These are phyloP conservation scores for Fusarium armeniacum DNA, from an alignment of 2,329 filamentous ascomycete species.

Conservation along the genomic window DNA sequence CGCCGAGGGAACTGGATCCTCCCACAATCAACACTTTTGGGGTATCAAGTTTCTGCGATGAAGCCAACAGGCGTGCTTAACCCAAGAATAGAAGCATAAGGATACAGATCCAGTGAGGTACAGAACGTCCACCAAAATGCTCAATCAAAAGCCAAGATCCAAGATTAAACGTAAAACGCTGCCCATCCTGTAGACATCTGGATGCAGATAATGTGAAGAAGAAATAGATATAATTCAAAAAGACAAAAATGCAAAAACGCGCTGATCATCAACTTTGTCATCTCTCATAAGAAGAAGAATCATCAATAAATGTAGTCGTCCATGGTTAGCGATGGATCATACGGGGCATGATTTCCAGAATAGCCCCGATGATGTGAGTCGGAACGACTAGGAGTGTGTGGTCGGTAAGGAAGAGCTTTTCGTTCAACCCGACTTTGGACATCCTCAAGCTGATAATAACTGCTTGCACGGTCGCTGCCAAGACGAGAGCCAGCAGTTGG, in stretches of 20 bases:
- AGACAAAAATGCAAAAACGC: slow-evolving; percentile 36
- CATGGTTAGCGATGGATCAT: slow-evolving; percentile 50
- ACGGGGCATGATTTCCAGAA: slow-evolving; percentile 51
- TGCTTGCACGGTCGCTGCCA: slow-evolving; percentile 67
- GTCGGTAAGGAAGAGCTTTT: slow-evolving; percentile 59
- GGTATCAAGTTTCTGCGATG: slow-evolving; percentile 57
- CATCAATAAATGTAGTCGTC: slow-evolving; percentile 52
- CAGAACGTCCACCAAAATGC: slow-evolving; percentile 27
- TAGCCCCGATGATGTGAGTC: slow-evolving; percentile 58
- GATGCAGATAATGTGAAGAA: slow-evolving; percentile 38
- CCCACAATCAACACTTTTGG: slow-evolving; percentile 50
- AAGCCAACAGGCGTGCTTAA: slow-evolving; percentile 47
- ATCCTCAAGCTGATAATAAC: slow-evolving; percentile 65
- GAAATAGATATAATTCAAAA: slow-evolving; percentile 3
- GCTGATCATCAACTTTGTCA: slow-evolving; percentile 51
- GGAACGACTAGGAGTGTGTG: slow-evolving; percentile 65
- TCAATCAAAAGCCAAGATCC: slow-evolving; percentile 23
- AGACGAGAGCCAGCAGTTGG: slow-evolving; percentile 53
- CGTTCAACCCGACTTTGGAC: slow-evolving; percentile 61
- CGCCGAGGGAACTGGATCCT: slow-evolving; percentile 39
- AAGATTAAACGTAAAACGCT: slow-evolving; percentile 39
- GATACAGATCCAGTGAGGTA: slow-evolving; percentile 36
- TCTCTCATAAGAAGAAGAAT: slow-evolving; percentile 50
- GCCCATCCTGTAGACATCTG: slow-evolving; percentile 20
- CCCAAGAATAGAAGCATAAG: slow-evolving; percentile 47